phyloP scores from a whole-genome alignment of 1,284 basidiomycete species.

The Puccinia novopanici region DNA sequence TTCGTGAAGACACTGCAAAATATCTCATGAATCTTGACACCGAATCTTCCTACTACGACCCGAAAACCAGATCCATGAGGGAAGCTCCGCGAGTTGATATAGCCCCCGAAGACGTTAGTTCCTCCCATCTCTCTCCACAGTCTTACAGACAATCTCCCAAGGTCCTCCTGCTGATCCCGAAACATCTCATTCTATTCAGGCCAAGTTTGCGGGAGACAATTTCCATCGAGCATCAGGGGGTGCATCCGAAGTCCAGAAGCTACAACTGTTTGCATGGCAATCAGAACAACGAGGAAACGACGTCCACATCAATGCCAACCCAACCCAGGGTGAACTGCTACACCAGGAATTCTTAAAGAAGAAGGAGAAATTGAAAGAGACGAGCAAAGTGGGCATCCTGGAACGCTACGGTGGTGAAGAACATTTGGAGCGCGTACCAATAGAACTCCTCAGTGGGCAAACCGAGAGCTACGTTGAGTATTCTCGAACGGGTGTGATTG shows the following conservation, averaged over 20 bases:
- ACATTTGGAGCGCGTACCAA: conserved; percentile 82
- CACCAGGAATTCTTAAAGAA: conserved; percentile 87
- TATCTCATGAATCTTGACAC: conserved; percentile 96
- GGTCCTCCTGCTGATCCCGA: neutral
- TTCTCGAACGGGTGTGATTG: conserved; percentile 82
- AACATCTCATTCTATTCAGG: conserved; percentile 62
- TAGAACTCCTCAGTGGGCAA: conserved; percentile 86
- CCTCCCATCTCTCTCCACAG: conserved; percentile 29
- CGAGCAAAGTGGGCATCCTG: conserved; percentile 80
- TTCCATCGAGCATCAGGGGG: conserved; percentile 88
- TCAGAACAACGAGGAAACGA: conserved; percentile 89
- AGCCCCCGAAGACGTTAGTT: conserved; percentile 74
- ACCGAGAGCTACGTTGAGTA: conserved; percentile 98
- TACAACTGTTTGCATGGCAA: conserved; percentile 98
- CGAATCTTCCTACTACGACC: conserved; percentile 96
- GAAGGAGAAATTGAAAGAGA: conserved; percentile 86
- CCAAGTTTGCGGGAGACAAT: conserved; percentile 92
- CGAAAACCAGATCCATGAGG: conserved; percentile 99
- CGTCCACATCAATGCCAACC: conserved; percentile 92
- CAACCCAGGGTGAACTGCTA: conserved; percentile 87
- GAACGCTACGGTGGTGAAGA: conserved; percentile 91
- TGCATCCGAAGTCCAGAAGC: conserved; percentile 81
- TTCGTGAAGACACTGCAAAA: conserved; percentile 98
- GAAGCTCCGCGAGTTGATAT: conserved; percentile 82
- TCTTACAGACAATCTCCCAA: conserved; percentile 29